Base-by-base conservation (phyloP, 2,329 filamentous ascomycete species). In the Tolypocladium amazonense region DNA sequence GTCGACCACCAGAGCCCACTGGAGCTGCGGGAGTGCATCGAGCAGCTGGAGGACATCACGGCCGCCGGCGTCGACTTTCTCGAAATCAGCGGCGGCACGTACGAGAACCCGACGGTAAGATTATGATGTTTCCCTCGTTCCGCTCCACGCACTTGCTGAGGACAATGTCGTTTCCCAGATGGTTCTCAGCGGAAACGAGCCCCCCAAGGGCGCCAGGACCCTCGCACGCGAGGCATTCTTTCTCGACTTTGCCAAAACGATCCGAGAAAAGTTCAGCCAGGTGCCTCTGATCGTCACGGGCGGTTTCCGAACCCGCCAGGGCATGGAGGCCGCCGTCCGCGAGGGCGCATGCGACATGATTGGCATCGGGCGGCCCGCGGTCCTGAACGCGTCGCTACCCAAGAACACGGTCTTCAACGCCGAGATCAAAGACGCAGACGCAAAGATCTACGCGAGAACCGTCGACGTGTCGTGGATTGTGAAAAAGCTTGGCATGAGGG, bases 221-320 rank as follows among this genome's bases (percentile, higher is more conserved):
- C 71, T 73, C 15, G 77, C 78, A 0, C 79, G 86, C 9, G 86
- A 89, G 65, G 84, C 85, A 0, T 89, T 87, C 75, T 89, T 90
- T 72, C 74, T 88, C 1, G 81, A 88, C 54, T 89, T 88, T 63
- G 82, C 84, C 0, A 72, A 75, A n/a, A 72, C 75, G 11, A 77
- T 83, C 39, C 77, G 82, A 35, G 66, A 68, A 5, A 70, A 72
- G 30, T 76, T 81, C 59, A 76, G 77, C 0, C 63, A 71, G 4
- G 69, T 81, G 0, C 71, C 78, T 0, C 69, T 85, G 38, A 80
- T 84, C 74, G 77, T 88, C 4, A 88, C 84, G 0, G 86, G 86
- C 4, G 86, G 86, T 0, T 87, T 89, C 69, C 78, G 84, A 1
- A 81, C 77, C 0, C 65, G 76, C 0, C 58, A 60, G 0, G 76